phyloP scores from a whole-genome alignment of 768 basidiomycete species.

The Suillus tomentosus region DNA sequence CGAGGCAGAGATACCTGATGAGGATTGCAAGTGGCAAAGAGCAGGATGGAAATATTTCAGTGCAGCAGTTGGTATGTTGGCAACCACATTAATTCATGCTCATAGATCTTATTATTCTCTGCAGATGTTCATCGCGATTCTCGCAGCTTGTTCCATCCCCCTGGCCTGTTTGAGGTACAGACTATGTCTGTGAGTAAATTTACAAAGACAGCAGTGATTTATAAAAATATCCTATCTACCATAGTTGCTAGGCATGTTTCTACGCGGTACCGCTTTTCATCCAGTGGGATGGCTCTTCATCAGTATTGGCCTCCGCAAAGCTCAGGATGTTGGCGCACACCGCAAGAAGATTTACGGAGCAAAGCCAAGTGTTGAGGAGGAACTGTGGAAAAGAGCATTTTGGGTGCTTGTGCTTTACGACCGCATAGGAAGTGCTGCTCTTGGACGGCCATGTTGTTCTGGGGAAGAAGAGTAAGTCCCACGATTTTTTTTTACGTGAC shows the following conservation, averaged over 20 bases:
- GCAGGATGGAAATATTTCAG: conserved; percentile 67
- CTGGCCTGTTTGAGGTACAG: conserved; percentile 65
- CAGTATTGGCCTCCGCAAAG: conserved; percentile 59
- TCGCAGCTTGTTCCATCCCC: conserved; percentile 54
- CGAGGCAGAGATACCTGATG: conserved; percentile 25
- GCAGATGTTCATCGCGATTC: conserved; percentile 54
- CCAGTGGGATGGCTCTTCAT: conserved; percentile 56
- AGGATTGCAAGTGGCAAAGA: conserved; percentile 47
- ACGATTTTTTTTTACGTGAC: neutral
- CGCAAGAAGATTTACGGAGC: conserved; percentile 56
- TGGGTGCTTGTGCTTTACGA: conserved; percentile 70
- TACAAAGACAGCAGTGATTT: neutral
- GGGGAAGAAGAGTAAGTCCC: conserved; percentile 68
- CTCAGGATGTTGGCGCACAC: conserved; percentile 79
- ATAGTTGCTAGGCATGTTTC: conserved; percentile 57
- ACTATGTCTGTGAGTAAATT: conserved; percentile 46
- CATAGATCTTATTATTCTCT: conserved; percentile 14
- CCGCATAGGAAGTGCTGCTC: conserved; percentile 50
- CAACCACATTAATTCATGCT: neutral
- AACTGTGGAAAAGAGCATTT: conserved; percentile 80
- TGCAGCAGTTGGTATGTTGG: conserved; percentile 48
- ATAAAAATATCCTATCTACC: conserved; percentile 15
- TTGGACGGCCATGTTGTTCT: conserved; percentile 58
- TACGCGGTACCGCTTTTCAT: conserved; percentile 49
- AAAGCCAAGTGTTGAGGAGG: conserved; percentile 54